Evolutionary conservation across 2,329 filamentous ascomycete genomes (phyloP).

Genomic region (Colletotrichum cereale): DNA sequence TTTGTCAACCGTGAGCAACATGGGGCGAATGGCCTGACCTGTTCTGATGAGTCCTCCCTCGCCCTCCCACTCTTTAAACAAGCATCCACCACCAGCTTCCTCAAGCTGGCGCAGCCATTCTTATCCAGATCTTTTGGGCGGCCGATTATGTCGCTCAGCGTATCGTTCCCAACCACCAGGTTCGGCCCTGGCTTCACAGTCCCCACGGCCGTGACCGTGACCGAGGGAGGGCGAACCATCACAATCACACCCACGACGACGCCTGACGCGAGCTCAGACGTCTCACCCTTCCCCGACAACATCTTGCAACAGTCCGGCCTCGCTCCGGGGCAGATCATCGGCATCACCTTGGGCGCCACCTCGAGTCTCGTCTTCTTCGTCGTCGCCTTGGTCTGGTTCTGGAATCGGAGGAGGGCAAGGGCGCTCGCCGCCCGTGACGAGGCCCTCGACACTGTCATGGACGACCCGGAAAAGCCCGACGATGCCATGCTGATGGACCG

Average conservation of each 20-base stretch:
- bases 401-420: conserved; percentile 31
- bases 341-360: conserved; percentile 36
- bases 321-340: conserved; percentile 34
- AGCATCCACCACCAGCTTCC: conserved; percentile 7
- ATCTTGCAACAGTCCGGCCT: conserved; percentile 38
- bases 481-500: conserved; percentile 14
- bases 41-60: conserved; percentile 19
- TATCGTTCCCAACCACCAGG: conserved; percentile 33
- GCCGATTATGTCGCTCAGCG: conserved; percentile 23
- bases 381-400: conserved; percentile 37
- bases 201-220: conserved; percentile 25
- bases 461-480: conserved; percentile 36
- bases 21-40: conserved; percentile 16
- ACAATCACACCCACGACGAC: conserved; percentile 22
- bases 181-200: conserved; percentile 36
- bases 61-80: conserved; percentile 5
- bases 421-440: conserved; percentile 14
- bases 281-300: conserved; percentile 32
- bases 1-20: not conserved
- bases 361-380: conserved; percentile 35
- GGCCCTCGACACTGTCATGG: conserved; percentile 25
- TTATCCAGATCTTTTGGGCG: conserved; percentile 17
- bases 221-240: conserved; percentile 15
- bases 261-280: not conserved
- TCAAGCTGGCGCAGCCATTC: conserved; percentile 35